These are phyloP conservation scores for Lizonia empirigonia DNA, from an alignment of 2,329 filamentous ascomycete genomes.

Conservation along the genomic window DNA sequence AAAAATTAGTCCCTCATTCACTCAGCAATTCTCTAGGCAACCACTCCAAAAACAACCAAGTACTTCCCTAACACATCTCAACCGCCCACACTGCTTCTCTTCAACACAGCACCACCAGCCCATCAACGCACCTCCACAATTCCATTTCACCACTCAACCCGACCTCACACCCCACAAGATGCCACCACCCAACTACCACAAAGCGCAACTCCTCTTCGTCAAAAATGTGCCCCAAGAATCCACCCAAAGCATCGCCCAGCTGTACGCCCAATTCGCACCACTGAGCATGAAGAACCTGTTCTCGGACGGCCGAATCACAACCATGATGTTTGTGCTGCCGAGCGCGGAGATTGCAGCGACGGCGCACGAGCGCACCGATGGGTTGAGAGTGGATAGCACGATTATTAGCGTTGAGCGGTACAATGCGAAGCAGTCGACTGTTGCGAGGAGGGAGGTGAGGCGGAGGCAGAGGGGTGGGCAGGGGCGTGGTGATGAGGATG, in stretches of 20 bases:
- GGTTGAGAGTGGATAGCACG: slow-evolving; percentile 14
- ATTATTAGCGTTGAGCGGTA: slow-evolving; percentile 25
- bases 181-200: not conserved
- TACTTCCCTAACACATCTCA: not conserved
- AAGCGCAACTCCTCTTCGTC: slow-evolving; percentile 26
- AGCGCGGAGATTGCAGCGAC: slow-evolving; percentile 9
- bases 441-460: slow-evolving; percentile 3
- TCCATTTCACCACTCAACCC: not conserved
- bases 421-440: slow-evolving; percentile 19
- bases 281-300: slow-evolving; percentile 26
- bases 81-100: not conserved
- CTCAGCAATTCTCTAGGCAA: not conserved
- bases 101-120: no score
- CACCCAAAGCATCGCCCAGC: not conserved
- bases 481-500: not conserved
- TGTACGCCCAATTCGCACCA: slow-evolving; percentile 19
- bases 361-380: slow-evolving; percentile 19
- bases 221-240: slow-evolving; percentile 27
- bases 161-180: not conserved
- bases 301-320: slow-evolving; percentile 20
- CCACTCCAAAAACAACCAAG: not conserved
- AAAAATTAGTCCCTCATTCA: not conserved
- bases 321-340: slow-evolving; percentile 22
- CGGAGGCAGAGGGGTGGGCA: not conserved
- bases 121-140: not conserved